phyloP scores from a whole-genome alignment of 306 rosid species.

The Cajanus cajan region DNA sequence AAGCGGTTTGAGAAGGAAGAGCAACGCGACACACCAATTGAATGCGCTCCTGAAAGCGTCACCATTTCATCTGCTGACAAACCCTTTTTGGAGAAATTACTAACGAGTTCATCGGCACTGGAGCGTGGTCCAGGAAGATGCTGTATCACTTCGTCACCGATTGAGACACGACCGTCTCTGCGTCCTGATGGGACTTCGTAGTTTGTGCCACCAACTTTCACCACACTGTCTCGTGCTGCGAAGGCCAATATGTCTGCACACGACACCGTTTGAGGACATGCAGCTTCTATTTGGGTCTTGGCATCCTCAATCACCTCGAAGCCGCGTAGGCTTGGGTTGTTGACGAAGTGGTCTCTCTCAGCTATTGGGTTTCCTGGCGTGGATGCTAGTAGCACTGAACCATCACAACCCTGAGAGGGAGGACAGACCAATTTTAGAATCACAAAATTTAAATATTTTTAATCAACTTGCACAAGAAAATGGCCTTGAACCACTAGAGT shows the following conservation, averaged over 20 bases:
- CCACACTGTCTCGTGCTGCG: not conserved
- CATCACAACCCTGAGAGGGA: not conserved
- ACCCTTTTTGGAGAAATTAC: not conserved
- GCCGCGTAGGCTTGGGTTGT: not conserved
- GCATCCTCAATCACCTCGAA: not conserved
- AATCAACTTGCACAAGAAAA: no score
- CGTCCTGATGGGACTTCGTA: not conserved
- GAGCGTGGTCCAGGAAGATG: slow-evolving; percentile 11
- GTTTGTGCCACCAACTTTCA: not conserved
- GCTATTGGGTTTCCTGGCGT: not conserved
- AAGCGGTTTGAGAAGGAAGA: not conserved
- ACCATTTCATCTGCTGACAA: slow-evolving; percentile 31
- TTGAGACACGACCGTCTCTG: slow-evolving; percentile 10
- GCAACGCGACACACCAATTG: slow-evolving; percentile 29
- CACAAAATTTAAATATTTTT: not conserved
- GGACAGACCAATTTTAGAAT: not conserved
- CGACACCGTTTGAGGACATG: not conserved
- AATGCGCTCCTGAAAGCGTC: slow-evolving; percentile 30
- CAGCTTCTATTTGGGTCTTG: not conserved
- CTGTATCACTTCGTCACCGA: slow-evolving; percentile 3
- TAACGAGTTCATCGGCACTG: not conserved
- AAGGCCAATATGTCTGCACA: not conserved
- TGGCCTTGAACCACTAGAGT: no score
- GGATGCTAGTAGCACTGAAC: not conserved
- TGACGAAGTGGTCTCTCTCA: not conserved